Percentiles rank a stretch among this genome's conserved stretches.
These are phyloP conservation scores for Eleusine coracana DNA, from an alignment of 176 grass and related monocot species.

Conservation along the genomic window DNA sequence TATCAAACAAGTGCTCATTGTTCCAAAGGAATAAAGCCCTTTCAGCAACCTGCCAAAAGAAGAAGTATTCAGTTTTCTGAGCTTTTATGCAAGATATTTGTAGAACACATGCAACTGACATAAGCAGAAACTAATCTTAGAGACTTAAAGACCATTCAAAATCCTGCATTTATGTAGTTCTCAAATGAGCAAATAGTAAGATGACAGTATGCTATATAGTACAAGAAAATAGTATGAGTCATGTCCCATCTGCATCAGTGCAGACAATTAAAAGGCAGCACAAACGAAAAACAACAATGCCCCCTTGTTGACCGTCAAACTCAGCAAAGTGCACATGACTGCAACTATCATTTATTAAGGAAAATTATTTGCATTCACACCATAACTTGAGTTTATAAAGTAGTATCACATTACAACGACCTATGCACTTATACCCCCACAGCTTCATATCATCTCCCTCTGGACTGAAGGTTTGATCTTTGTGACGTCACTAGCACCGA, in stretches of 20 bases:
- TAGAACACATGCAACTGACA: slow-evolving; percentile 16
- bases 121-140: background rate
- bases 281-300: slow-evolving; percentile 21
- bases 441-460: background rate
- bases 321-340: slow-evolving; percentile 7
- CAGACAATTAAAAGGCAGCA: slow-evolving; percentile 18
- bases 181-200: background rate
- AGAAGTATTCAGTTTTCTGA: slow-evolving; percentile 7
- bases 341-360: background rate
- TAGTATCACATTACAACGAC: slow-evolving; percentile 1
- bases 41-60: slow-evolving; percentile 84
- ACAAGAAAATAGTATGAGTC: slow-evolving; percentile 23
- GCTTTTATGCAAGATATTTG: background rate
- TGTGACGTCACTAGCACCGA: background rate
- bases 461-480: background rate
- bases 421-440: background rate
- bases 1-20: slow-evolving; percentile 83
- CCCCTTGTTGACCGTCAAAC: slow-evolving; percentile 25
- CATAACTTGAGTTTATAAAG: background rate
- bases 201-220: background rate
- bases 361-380: slow-evolving; percentile 18
- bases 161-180: slow-evolving; percentile 30
- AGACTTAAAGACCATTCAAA: background rate
- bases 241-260: background rate
- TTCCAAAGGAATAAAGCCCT: slow-evolving; percentile 96